A percentile compares a stretch with the other conserved stretches of the same genome.
Evolutionary conservation across 169 alveolate genomes (phyloP).

Genomic region (Eimeria mitis): DNA sequence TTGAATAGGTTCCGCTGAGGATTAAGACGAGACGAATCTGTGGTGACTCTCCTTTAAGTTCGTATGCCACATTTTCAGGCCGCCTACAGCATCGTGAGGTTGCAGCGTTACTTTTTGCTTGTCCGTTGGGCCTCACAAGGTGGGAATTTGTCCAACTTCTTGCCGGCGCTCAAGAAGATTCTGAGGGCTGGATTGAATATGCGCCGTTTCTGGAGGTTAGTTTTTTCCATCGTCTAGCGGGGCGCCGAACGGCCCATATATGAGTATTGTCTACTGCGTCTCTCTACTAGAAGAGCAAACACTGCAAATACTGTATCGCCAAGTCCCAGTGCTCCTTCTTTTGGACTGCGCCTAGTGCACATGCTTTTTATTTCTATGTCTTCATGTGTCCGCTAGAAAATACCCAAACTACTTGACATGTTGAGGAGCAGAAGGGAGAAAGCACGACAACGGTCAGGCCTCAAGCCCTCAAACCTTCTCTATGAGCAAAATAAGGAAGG

Average conservation of each 20-base stretch:
- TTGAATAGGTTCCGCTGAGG: background rate
- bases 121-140: constrained; percentile 75
- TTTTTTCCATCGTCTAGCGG: background rate
- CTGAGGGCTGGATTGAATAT: constrained; percentile 73
- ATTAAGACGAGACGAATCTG: too few relatives aligned
- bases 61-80: constrained; percentile 16
- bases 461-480: background rate
- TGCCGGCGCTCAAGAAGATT: constrained; percentile 79
- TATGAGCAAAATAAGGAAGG: background rate
- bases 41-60: background rate
- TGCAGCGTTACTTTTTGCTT: constrained; percentile 73
- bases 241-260: background rate
- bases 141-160: constrained; percentile 78
- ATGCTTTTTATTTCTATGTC: background rate
- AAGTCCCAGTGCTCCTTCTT: background rate
- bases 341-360: background rate
- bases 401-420: constrained; percentile 47
- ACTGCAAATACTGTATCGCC: background rate
- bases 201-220: constrained; percentile 63
- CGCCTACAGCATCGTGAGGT: constrained; percentile 72
- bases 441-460: constrained; percentile 51
- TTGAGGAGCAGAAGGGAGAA: constrained; percentile 56
- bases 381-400: background rate
- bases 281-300: background rate
- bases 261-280: background rate